Evolutionary conservation across 2,329 filamentous ascomycete genomes (phyloP), one percentile per base, ranked within the genome.

Genomic region (Fusarium sp.): DNA sequence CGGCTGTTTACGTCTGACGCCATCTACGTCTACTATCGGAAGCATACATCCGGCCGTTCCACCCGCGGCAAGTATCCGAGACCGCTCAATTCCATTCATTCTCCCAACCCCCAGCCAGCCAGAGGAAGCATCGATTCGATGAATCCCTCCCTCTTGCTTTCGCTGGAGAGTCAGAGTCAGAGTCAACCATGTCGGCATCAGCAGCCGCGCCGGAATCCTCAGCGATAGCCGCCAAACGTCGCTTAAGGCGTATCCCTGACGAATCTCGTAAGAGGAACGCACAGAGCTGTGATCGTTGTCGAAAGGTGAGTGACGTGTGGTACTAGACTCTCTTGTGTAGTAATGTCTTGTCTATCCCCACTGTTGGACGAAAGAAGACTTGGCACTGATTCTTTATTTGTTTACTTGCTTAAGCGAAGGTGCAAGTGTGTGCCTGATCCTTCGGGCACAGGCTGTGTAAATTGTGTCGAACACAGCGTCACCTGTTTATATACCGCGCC

Each of bases 271-370:
- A 80, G 57, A 71, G 78, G 30, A 77, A 75, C 34, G 73, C 74
- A 6, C 77, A 78, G 51, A 79, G 77, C 55, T 80, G 79, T 56
- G 79, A 80, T 60, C 73, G 77, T 16, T 80, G 77, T 65, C 70
- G 76, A 33, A 78, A 77, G 73, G 77, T 75, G 67, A 57, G 69
- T 30, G 23, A 23, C 23, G 5, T 16, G 18, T 23, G 1, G 34
- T 13, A 4, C 28, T n/a, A 30, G 28, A 13, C 13, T 41, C 18
- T 49, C 23, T 13, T 36, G 31, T 13, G 31, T 16, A 49, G 36
- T 11, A 47, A 23, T 23, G 4, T 23, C 23, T 6, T 5, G 3
- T 5, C 23, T 23, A 18, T 26, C 36, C 5, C 34, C 51, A 49
- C 46, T 20, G 26, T 26, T 23, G 5, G 30, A 10, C 12, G 9